Conservation (phyloP, 805 yeast genomes). For the Suhomyces pyralidae region DNA sequence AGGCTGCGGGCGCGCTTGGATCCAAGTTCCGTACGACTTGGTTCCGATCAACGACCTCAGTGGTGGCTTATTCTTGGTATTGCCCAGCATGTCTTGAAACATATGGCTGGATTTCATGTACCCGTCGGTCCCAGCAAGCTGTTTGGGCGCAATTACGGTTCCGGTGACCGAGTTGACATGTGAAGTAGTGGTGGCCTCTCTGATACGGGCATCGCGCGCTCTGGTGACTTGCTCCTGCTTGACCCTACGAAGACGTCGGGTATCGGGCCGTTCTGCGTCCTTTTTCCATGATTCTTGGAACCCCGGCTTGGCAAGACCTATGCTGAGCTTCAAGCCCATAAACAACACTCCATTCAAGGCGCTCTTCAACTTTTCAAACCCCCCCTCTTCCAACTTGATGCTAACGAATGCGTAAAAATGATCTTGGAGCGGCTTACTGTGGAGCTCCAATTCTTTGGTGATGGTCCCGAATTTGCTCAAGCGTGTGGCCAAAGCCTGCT, state of each 20-base stretch:
- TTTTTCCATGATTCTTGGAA: conserved; percentile 46
- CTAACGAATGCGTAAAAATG: conserved; percentile 66
- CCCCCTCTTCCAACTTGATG: conserved; percentile 46
- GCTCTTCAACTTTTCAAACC: conserved; percentile 48
- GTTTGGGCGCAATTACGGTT: conserved; percentile 7
- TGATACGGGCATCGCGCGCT: conserved; percentile 39
- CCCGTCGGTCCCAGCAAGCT: conserved; percentile 17
- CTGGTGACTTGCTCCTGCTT: conserved; percentile 31
- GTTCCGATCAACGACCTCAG: conserved; percentile 26
- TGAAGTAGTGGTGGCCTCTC: conserved; percentile 33
- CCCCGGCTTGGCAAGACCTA: conserved; percentile 61
- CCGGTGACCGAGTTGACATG: conserved; percentile 23
- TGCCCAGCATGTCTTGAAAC: conserved; percentile 27
- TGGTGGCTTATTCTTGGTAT: conserved; percentile 35
- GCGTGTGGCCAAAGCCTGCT: conserved; percentile 50
- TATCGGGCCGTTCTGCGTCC: conserved; percentile 43
- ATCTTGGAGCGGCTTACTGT: conserved; percentile 52
- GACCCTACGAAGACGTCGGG: conserved; percentile 21
- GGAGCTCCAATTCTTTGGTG: conserved; percentile 45
- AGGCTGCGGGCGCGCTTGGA: conserved; percentile 21
- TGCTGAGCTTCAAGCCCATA: conserved; percentile 65
- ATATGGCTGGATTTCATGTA: conserved; percentile 36
- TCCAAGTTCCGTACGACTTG: conserved; percentile 37
- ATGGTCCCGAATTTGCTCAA: conserved; percentile 62
- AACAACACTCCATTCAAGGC: conserved; percentile 69